A percentile compares a stretch with the other conserved stretches of the same genome.
These are phyloP conservation scores for Botrytis byssoidea DNA, from an alignment of 2,329 filamentous ascomycete species.

Conservation along the genomic window DNA sequence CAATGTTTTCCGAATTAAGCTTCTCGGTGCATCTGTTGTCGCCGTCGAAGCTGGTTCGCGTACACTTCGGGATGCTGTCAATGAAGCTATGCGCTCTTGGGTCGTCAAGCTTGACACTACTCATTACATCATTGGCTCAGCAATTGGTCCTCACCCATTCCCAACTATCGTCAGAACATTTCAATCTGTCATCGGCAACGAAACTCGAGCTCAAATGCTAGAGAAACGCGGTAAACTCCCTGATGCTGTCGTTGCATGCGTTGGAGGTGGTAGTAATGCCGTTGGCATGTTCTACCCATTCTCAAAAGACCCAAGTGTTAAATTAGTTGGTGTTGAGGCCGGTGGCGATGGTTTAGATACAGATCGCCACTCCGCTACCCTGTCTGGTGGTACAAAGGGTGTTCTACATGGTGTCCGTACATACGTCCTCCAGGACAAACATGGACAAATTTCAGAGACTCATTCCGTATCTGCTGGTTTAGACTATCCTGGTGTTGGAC, in stretches of 20 bases:
- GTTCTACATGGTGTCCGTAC: slow-evolving; percentile 95
- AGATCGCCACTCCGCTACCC: slow-evolving; percentile 78
- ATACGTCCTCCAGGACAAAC: slow-evolving; percentile 87
- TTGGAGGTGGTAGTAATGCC: slow-evolving; percentile 92
- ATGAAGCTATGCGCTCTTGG: slow-evolving; percentile 93
- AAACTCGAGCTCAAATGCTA: slow-evolving; percentile 90
- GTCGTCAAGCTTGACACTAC: slow-evolving; percentile 89
- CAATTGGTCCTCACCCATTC: slow-evolving; percentile 97
- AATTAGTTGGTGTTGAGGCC: slow-evolving; percentile 90
- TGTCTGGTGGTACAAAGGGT: slow-evolving; percentile 82
- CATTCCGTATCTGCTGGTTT: slow-evolving; percentile 96
- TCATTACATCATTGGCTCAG: slow-evolving; percentile 97
- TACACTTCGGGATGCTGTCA: slow-evolving; percentile 84
- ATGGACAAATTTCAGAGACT: slow-evolving; percentile 92
- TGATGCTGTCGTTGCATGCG: slow-evolving; percentile 93
- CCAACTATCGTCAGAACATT: slow-evolving; percentile 96
- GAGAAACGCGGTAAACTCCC: slow-evolving; percentile 83
- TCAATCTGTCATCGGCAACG: slow-evolving; percentile 92
- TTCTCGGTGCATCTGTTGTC: slow-evolving; percentile 88
- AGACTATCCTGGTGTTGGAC: slow-evolving; percentile 95
- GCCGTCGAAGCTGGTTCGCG: slow-evolving; percentile 88
- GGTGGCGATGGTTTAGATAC: slow-evolving; percentile 92
- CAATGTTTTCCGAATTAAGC: slow-evolving; percentile 97
- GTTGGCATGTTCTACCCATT: slow-evolving; percentile 99
- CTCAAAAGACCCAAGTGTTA: slow-evolving; percentile 77